Percentiles rank a stretch among this genome's conserved stretches.
Conservation (phyloP, 2,329 filamentous ascomycete species). For the Paradendryphiella salina region DNA sequence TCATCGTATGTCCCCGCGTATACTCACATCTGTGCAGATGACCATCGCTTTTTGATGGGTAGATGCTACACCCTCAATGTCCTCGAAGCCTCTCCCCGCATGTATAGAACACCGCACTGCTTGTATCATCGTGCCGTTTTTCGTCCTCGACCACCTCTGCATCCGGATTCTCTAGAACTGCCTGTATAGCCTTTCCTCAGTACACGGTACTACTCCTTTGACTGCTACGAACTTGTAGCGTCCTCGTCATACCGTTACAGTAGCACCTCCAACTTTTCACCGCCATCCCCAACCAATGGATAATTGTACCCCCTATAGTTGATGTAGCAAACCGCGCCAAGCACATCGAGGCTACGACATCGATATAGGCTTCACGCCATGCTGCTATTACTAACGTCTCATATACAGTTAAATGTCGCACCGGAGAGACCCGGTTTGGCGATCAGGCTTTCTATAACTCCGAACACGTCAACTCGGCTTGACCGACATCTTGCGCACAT, state of each 20-base stretch:
- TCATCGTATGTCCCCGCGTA: too few species aligned
- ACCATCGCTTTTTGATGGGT: too few species aligned
- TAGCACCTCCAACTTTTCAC: constrained; percentile 17
- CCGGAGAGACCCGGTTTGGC: constrained; percentile 6
- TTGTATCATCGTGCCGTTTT: background rate
- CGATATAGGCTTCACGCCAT: constrained; percentile 10
- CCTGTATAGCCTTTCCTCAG: constrained; percentile 4
- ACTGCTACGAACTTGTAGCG: constrained; percentile 1
- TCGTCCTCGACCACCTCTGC: background rate
- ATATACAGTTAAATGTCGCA: constrained; percentile 8
- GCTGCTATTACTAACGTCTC: constrained; percentile 1
- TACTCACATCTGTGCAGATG: too few species aligned
- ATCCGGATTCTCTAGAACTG: background rate
- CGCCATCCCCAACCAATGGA: constrained; percentile 14
- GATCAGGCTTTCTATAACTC: constrained; percentile 4
- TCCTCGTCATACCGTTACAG: constrained; percentile 22
- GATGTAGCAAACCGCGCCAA: constrained; percentile 13
- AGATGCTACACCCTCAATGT: background rate
- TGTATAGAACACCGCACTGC: background rate
- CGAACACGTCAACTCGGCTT: constrained; percentile 15
- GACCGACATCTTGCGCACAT: constrained; percentile 8
- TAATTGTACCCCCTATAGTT: background rate
- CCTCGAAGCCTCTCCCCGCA: background rate
- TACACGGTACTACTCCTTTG: constrained; percentile 5
- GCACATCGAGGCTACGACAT: background rate